Evolutionary conservation across 345 rosid genomes (phyloP).

Genomic region (Hibiscus syriacus): DNA sequence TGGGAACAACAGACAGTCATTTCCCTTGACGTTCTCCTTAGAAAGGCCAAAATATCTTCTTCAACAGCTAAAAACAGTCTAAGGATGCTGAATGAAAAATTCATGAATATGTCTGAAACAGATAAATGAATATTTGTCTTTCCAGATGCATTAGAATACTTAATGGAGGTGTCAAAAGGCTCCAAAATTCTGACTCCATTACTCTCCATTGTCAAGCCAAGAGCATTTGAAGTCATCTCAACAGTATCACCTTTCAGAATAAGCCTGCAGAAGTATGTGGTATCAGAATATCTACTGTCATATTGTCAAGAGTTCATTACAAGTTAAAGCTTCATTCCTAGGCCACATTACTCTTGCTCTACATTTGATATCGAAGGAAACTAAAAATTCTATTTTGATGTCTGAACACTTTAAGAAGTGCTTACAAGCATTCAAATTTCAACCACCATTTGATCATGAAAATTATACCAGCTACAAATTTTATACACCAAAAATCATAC

Average conservation of each 20-base stretch:
- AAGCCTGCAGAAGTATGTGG: constrained; percentile 40
- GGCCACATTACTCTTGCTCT: neutral
- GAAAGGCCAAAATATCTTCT: constrained; percentile 81
- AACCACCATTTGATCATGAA: neutral
- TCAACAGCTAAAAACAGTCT: constrained; percentile 86
- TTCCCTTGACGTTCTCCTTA: constrained; percentile 84
- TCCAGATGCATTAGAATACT: constrained; percentile 86
- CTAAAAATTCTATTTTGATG: no score
- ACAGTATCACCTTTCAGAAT: constrained; percentile 60
- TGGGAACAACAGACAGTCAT: constrained; percentile 73
- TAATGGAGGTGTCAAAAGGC: constrained; percentile 77
- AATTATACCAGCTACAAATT: neutral
- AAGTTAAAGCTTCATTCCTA: constrained; percentile 5
- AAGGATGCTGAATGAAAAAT: constrained; percentile 91
- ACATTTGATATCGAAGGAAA: neutral
- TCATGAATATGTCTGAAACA: constrained; percentile 88
- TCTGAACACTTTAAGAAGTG: neutral
- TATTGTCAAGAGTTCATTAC: neutral
- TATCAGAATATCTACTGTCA: constrained; percentile 17
- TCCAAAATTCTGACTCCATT: constrained; percentile 90
- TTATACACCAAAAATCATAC: neutral
- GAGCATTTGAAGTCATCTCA: constrained; percentile 72
- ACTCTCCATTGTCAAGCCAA: constrained; percentile 94
- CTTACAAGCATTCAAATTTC: neutral
- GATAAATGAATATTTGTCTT: constrained; percentile 65